Conservation (phyloP, 768 basidiomycete genomes). For the Leccinum barrowsii region DNA sequence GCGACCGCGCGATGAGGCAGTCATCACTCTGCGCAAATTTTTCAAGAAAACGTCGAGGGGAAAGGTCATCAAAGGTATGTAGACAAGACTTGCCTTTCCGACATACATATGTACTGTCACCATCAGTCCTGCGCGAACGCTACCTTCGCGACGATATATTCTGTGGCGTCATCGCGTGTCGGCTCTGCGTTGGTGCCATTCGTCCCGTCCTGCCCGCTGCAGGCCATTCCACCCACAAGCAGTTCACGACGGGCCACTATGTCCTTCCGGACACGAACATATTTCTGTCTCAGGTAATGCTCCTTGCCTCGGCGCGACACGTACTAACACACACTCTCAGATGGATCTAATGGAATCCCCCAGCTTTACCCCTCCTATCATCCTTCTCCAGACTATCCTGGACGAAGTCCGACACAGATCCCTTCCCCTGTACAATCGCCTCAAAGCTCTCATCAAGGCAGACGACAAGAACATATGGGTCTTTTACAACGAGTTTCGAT, state of each 20-base stretch:
- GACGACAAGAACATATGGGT: constrained; percentile 86
- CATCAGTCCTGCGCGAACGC: constrained; percentile 83
- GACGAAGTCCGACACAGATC: constrained; percentile 96
- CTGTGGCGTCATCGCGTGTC: constrained; percentile 77
- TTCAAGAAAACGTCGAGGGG: constrained; percentile 94
- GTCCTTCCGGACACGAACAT: constrained; percentile 94
- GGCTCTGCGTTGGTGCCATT: constrained; percentile 46
- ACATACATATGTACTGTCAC: no score
- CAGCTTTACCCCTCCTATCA: constrained; percentile 72
- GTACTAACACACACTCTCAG: constrained; percentile 37
- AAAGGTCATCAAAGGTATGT: constrained; percentile 86
- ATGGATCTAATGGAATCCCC: constrained; percentile 91
- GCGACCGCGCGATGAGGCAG: constrained; percentile 65
- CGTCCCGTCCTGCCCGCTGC: constrained; percentile 51
- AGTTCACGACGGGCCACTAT: constrained; percentile 68
- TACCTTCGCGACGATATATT: constrained; percentile 90
- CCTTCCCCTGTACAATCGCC: constrained; percentile 86
- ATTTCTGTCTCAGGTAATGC: constrained; percentile 73
- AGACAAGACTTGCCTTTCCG: neutral
- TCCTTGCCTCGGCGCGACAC: neutral
- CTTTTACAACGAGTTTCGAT: constrained; percentile 84
- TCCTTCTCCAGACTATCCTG: constrained; percentile 91
- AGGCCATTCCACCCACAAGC: constrained; percentile 56
- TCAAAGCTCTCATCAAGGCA: constrained; percentile 77
- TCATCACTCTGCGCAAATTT: constrained; percentile 83